A percentile compares a stretch with the other conserved stretches of the same genome.
Evolutionary conservation across 441 rosid genomes (phyloP).

Genomic region (Arabidopsis hybrid): DNA sequence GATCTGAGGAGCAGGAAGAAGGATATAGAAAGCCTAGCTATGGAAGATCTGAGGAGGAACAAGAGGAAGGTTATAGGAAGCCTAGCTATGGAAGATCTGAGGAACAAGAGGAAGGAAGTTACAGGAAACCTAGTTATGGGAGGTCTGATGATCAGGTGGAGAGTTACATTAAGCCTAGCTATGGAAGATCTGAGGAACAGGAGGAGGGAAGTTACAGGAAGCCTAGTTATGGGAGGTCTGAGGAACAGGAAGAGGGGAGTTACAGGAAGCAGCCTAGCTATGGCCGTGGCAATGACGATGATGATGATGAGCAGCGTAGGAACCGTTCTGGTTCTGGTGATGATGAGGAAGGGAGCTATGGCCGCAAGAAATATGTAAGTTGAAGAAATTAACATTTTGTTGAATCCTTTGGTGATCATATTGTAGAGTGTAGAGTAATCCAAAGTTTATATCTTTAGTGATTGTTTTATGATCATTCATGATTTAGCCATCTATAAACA

Average conservation of each 20-base stretch:
- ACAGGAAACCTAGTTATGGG: constrained; percentile 38
- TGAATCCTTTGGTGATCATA: background rate
- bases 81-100: constrained; percentile 45
- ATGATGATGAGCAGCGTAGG: constrained; percentile 36
- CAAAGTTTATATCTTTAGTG: too few relatives aligned
- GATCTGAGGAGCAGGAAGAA: constrained; percentile 30
- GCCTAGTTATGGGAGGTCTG: constrained; percentile 32
- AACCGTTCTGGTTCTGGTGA: constrained; percentile 44
- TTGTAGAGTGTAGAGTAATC: background rate
- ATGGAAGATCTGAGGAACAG: constrained; percentile 34
- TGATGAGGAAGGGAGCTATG: constrained; percentile 62
- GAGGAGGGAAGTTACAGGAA: constrained; percentile 26
- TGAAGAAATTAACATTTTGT: background rate
- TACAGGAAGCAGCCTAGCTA: constrained; percentile 44
- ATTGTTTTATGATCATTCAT: too few relatives aligned
- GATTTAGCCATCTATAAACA: background rate
- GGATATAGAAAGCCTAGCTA: constrained; percentile 32
- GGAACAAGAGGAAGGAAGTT: constrained; percentile 28
- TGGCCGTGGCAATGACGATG: constrained; percentile 45
- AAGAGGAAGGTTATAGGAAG: constrained; percentile 8
- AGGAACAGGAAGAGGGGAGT: constrained; percentile 19
- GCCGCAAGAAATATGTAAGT: constrained; percentile 63
- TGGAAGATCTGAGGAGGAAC: constrained; percentile 31
- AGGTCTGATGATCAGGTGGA: constrained; percentile 39
- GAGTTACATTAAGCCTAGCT: constrained; percentile 34